Evolutionary conservation across 129 eudicot genomes (phyloP).

Genomic region (Silybum marianum): DNA sequence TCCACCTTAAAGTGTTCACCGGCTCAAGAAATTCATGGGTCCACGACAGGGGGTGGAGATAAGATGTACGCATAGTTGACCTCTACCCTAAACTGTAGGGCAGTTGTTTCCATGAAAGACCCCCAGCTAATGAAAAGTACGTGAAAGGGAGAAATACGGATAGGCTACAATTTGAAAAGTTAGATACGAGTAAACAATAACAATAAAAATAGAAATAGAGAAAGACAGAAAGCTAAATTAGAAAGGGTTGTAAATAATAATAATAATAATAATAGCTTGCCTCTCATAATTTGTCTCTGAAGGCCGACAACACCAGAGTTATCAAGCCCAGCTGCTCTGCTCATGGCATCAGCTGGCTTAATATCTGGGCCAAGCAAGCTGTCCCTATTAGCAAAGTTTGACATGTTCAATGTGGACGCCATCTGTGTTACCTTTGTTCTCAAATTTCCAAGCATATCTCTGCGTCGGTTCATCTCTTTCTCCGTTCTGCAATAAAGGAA

Average conservation of each 20-base stretch:
- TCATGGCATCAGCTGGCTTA: slow-evolving; percentile 90
- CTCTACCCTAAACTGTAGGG: background rate
- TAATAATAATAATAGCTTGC: slow-evolving; percentile 38
- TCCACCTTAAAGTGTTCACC: no score
- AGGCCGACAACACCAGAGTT: slow-evolving; percentile 83
- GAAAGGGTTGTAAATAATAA: slow-evolving; percentile 3
- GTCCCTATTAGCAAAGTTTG: slow-evolving; percentile 88
- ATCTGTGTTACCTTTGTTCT: slow-evolving; percentile 88
- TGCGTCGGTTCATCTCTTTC: slow-evolving; percentile 90
- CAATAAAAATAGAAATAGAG: no score
- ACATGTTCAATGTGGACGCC: slow-evolving; percentile 94
- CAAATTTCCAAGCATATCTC: slow-evolving; percentile 76
- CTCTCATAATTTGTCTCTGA: slow-evolving; percentile 93
- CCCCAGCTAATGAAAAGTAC: background rate
- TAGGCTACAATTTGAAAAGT: background rate
- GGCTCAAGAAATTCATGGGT: no score
- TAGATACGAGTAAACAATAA: background rate
- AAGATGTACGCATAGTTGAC: no score
- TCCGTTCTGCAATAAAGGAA: slow-evolving; percentile 58
- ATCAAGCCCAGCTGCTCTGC: slow-evolving; percentile 73
- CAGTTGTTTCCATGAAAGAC: background rate
- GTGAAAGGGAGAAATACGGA: background rate
- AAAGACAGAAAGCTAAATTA: background rate
- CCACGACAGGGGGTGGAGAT: no score
- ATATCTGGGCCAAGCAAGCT: slow-evolving; percentile 96